Conservation (phyloP, 2,329 filamentous ascomycete species). For the Xylaria sp. region DNA sequence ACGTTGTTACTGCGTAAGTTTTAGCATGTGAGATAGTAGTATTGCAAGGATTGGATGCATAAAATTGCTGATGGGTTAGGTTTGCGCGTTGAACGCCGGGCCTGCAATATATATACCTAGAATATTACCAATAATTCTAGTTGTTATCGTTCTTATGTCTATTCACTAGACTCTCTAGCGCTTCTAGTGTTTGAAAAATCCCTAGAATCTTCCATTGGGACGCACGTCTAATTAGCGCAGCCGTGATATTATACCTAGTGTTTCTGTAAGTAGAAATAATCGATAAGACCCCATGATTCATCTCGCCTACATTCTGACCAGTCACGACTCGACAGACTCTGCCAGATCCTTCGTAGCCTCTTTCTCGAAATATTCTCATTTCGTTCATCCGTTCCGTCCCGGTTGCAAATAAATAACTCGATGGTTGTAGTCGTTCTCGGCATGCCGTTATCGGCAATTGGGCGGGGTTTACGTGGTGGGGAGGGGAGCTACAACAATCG, state of each 20-base stretch:
- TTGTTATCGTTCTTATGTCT: too few species aligned
- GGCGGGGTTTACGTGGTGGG: constrained; percentile 30
- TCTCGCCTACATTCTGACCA: background rate
- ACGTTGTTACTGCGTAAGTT: too few species aligned
- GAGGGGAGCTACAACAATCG: constrained; percentile 9
- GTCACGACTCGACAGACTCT: background rate
- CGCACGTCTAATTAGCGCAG: background rate
- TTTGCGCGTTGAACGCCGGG: background rate
- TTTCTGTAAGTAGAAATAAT: background rate
- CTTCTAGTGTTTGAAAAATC: background rate
- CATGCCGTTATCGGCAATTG: constrained; percentile 34
- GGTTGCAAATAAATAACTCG: background rate
- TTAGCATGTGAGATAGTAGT: too few species aligned
- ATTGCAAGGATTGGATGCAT: background rate
- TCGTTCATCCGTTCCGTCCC: background rate
- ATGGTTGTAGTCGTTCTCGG: constrained; percentile 4
- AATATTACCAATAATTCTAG: background rate
- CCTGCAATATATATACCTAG: background rate
- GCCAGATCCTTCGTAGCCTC: background rate
- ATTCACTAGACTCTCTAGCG: too few species aligned
- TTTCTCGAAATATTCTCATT: background rate
- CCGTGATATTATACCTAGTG: background rate
- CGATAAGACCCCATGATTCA: background rate
- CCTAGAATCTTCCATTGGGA: background rate
- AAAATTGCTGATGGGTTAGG: background rate